These are phyloP conservation scores for Salix suchowensis DNA, from an alignment of 345 rosid genomes.

Conservation along the genomic window DNA sequence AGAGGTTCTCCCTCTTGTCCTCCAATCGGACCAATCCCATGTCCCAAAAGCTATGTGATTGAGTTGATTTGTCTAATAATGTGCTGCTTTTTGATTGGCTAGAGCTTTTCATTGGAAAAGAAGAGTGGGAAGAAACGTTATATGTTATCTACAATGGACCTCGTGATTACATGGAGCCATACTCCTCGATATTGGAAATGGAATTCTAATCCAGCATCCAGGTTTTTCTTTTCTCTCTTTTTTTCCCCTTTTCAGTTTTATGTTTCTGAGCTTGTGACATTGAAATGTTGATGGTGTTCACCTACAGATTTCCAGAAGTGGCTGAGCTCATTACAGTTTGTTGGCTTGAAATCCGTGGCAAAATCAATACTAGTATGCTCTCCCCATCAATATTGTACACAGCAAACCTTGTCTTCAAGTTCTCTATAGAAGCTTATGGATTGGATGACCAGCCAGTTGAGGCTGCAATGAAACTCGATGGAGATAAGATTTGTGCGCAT, in stretches of 20 bases:
- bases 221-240: not conserved
- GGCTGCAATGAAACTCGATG: slow-evolving; percentile 13
- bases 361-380: slow-evolving; percentile 12
- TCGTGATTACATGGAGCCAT: slow-evolving; percentile 22
- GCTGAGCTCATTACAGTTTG: slow-evolving; percentile 21
- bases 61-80: not conserved
- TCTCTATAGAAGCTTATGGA: not conserved
- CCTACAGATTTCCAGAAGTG: slow-evolving; percentile 26
- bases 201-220: slow-evolving; percentile 3
- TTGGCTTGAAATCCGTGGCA: slow-evolving; percentile 31
- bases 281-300: not conserved
- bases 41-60: no score
- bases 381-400: slow-evolving; percentile 25
- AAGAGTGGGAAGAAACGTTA: slow-evolving; percentile 23
- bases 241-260: not conserved
- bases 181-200: slow-evolving; percentile 17
- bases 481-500: not conserved
- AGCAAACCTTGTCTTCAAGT: slow-evolving; percentile 33
- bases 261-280: not conserved
- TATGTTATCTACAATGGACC: slow-evolving; percentile 29
- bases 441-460: slow-evolving; percentile 9
- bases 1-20: no score
- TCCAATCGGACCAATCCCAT: no score
- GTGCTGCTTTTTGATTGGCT: not conserved
- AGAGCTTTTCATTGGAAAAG: slow-evolving; percentile 31